These are phyloP conservation scores for Chaetomiaceae sp. DNA, from an alignment of 2,329 filamentous ascomycete genomes.

Conservation along the genomic window DNA sequence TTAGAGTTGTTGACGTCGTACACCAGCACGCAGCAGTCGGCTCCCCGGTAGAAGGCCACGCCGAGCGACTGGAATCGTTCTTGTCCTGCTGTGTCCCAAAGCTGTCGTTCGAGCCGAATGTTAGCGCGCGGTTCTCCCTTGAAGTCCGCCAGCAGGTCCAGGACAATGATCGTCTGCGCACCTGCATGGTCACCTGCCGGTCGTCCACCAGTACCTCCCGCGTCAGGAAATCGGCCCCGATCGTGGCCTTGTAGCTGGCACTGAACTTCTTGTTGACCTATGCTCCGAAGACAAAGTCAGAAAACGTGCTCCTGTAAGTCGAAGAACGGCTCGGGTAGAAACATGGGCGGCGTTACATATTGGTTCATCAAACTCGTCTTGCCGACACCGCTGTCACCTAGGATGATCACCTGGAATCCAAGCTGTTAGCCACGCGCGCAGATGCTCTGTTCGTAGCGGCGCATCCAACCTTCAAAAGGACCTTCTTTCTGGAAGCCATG, in stretches of 20 bases:
- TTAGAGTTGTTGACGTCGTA: slow-evolving; percentile 99
- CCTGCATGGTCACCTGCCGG: slow-evolving; percentile 93
- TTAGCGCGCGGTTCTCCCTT: not conserved
- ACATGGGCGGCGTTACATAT: slow-evolving; percentile 71
- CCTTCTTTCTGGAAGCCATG: slow-evolving; percentile 85
- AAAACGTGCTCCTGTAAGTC: not conserved
- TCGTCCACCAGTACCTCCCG: slow-evolving; percentile 98
- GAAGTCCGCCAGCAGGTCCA: not conserved
- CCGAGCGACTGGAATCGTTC: slow-evolving; percentile 96
- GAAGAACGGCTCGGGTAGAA: slow-evolving; percentile 4
- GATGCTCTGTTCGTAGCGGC: not conserved
- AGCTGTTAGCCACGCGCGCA: slow-evolving; percentile 8
- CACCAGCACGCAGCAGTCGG: slow-evolving; percentile 95
- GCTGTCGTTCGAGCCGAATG: slow-evolving; percentile 45
- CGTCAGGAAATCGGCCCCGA: slow-evolving; percentile 96
- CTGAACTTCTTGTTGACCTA: slow-evolving; percentile 99
- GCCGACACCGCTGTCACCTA: slow-evolving; percentile 96
- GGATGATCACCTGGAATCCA: slow-evolving; percentile 79
- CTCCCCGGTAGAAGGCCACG: slow-evolving; percentile 94
- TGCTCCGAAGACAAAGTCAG: slow-evolving; percentile 16
- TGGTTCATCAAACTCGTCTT: slow-evolving; percentile 99
- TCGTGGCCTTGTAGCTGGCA: slow-evolving; percentile 98
- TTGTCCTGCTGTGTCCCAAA: slow-evolving; percentile 97
- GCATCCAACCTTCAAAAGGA: slow-evolving; percentile 71
- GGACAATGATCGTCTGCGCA: slow-evolving; percentile 13